Percentiles rank a stretch among this genome's conserved stretches.
phyloP scores from a whole-genome alignment of 176 grass and related monocot genomes.

The Tillandsia leiboldiana region DNA sequence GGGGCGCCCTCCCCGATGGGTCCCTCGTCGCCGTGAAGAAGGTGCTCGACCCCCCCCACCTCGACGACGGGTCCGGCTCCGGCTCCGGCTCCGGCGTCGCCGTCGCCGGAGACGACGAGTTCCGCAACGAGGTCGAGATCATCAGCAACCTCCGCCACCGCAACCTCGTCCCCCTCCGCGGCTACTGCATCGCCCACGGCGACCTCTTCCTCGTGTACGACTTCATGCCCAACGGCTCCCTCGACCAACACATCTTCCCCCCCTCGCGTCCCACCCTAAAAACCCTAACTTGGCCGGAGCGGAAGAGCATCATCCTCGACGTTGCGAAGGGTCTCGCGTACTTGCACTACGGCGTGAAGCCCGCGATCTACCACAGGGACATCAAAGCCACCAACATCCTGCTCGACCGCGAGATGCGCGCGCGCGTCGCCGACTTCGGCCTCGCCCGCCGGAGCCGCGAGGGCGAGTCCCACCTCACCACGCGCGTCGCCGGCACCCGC shows the following conservation, averaged over 20 bases:
- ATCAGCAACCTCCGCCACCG: constrained; percentile 86
- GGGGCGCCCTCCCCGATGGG: constrained; percentile 55
- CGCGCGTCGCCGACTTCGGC: constrained; percentile 75
- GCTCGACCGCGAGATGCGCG: constrained; percentile 62
- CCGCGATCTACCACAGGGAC: constrained; percentile 83
- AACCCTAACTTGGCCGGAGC: constrained; percentile 46
- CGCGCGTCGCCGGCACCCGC: constrained; percentile 84
- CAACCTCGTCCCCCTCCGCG: constrained; percentile 70
- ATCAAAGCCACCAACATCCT: constrained; percentile 94
- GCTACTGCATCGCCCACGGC: constrained; percentile 64
- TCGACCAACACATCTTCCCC: constrained; percentile 66
- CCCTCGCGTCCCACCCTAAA: background rate
- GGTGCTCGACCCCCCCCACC: constrained; percentile 49
- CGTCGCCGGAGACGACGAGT: constrained; percentile 45
- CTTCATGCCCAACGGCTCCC: constrained; percentile 79
- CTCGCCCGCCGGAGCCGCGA: constrained; percentile 71
- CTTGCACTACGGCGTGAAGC: constrained; percentile 85
- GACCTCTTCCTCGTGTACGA: constrained; percentile 70
- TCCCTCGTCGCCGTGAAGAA: constrained; percentile 73
- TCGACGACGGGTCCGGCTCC: constrained; percentile 35
- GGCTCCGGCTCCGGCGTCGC: background rate
- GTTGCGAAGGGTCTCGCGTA: constrained; percentile 76
- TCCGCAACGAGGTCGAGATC: constrained; percentile 90
- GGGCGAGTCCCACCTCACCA: constrained; percentile 88
- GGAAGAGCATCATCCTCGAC: constrained; percentile 54